These are phyloP conservation scores for Syncephalastrum sp. DNA, from an alignment of 371 early-diverging fungal species.

Conservation along the genomic window DNA sequence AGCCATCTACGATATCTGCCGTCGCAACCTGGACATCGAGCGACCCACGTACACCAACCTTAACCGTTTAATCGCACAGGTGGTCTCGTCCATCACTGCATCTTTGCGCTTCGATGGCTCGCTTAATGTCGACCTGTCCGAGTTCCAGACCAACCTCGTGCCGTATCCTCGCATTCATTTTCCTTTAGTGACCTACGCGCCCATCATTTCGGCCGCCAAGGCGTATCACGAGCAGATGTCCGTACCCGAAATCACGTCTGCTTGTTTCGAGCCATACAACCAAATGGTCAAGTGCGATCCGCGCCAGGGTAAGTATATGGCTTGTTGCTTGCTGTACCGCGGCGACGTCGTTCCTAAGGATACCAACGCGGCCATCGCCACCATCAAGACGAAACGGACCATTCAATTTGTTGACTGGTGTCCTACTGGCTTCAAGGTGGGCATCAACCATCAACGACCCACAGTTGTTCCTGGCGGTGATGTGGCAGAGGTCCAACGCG, in stretches of 20 bases:
- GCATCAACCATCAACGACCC: constrained; percentile 88
- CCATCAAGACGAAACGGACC: constrained; percentile 85
- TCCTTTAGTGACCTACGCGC: constrained; percentile 91
- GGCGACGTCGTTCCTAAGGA: constrained; percentile 87
- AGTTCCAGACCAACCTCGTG: constrained; percentile 96
- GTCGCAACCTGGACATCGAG: constrained; percentile 94
- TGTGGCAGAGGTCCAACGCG: constrained; percentile 84
- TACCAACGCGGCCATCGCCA: constrained; percentile 83
- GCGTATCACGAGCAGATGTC: constrained; percentile 88
- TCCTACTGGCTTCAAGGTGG: constrained; percentile 84
- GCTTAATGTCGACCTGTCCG: constrained; percentile 93
- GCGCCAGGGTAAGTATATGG: constrained; percentile 93
- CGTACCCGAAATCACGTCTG: constrained; percentile 85
- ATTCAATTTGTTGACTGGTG: constrained; percentile 97
- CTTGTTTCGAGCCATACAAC: constrained; percentile 91
- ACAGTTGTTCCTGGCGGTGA: constrained; percentile 85
- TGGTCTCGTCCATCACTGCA: constrained; percentile 98
- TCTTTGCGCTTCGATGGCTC: constrained; percentile 97
- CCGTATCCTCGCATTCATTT: constrained; percentile 96
- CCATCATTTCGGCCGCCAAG: constrained; percentile 87
- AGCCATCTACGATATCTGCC: constrained; percentile 98
- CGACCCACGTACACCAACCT: constrained; percentile 96
- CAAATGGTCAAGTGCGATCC: constrained; percentile 97
- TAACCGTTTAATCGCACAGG: constrained; percentile 98
- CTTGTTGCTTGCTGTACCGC: constrained; percentile 90